These are phyloP conservation scores for Aspergillus steynii DNA, from an alignment of 495 filamentous ascomycete species.

Conservation along the genomic window DNA sequence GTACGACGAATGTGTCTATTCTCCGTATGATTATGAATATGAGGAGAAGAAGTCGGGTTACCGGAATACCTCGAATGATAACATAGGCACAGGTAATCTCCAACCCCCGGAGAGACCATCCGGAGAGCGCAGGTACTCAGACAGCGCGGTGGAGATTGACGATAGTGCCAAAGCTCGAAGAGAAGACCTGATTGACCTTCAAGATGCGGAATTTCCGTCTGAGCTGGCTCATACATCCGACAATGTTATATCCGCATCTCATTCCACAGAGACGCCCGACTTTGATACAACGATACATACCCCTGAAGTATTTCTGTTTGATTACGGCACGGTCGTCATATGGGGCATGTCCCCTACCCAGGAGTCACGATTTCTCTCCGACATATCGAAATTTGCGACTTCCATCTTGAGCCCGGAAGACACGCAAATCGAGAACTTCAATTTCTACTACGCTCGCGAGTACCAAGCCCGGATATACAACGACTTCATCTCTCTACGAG, in stretches of 20 bases:
- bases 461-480: slow-evolving; percentile 99
- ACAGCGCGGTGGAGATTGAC: slow-evolving; percentile 59
- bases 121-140: slow-evolving; percentile 65
- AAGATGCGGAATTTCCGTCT: slow-evolving; percentile 36
- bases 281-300: slow-evolving; percentile 74
- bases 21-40: slow-evolving; percentile 75
- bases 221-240: slow-evolving; percentile 29
- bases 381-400: slow-evolving; percentile 91
- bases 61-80: slow-evolving; percentile 26
- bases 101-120: slow-evolving; percentile 37
- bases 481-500: slow-evolving; percentile 91
- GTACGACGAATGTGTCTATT: slow-evolving; percentile 96
- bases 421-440: slow-evolving; percentile 94
- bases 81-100: slow-evolving; percentile 18
- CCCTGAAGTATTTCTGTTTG: slow-evolving; percentile 92
- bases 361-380: slow-evolving; percentile 85
- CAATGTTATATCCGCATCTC: slow-evolving; percentile 22
- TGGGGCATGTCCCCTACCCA: slow-evolving; percentile 92
- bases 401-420: slow-evolving; percentile 87
- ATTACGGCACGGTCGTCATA: slow-evolving; percentile 99
- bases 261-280: slow-evolving; percentile 30
- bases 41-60: slow-evolving; percentile 41
- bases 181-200: slow-evolving; percentile 57
- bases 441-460: slow-evolving; percentile 96
- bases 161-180: slow-evolving; percentile 48